Base-by-base conservation (phyloP, 2,329 filamentous ascomycete species). In the Cytospora piceicola region DNA sequence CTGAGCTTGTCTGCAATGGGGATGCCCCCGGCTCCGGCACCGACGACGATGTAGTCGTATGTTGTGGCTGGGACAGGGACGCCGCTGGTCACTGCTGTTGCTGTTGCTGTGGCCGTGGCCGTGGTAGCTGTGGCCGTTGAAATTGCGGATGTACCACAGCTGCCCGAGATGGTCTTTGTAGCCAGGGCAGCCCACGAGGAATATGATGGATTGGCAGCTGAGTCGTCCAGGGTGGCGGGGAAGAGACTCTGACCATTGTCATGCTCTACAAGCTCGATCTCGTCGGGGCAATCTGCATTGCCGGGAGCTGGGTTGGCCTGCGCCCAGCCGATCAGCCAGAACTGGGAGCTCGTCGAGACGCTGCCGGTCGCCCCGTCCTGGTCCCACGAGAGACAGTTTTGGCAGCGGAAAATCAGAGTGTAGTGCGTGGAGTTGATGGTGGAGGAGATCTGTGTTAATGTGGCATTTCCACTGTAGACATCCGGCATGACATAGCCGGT, bases 31-130 rank as follows among this genome's bases (percentile, higher is more conserved):
- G 86, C 84, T 66, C 86, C 87, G 49, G 78, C 83, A 24, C 86
- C 86, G 63, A 88, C 81, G 57, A 88, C 79, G 62, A 88, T 85
- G 74, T 88, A 88, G 73, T 89, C 86, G 71, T 83, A 88, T 0
- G 82, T 79, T 27, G 63, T 69, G 12, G 76, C 77, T 62, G 77
- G 79, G 75, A 75, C 20, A 72, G 68, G 61, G 9, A 53, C 14
- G 4, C 62, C 29, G 12, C 51, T 60, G 22, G 52, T 39, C 6
- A 11, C 32, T 20, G 62, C 46, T 22, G 46, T 22, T 20, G 65
- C 49, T 4, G 66, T 24, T 29, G 29, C 51, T 9, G 42, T 14
- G 4, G 54, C 42, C 17, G 59, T 39, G 15, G 63, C 72, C 0
- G 70, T 71, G 1, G 75, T 73, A 51, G 69, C 62, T 24, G 71